Evolutionary conservation across 2,329 filamentous ascomycete genomes (phyloP).

Genomic region (Piedraia hortae): DNA sequence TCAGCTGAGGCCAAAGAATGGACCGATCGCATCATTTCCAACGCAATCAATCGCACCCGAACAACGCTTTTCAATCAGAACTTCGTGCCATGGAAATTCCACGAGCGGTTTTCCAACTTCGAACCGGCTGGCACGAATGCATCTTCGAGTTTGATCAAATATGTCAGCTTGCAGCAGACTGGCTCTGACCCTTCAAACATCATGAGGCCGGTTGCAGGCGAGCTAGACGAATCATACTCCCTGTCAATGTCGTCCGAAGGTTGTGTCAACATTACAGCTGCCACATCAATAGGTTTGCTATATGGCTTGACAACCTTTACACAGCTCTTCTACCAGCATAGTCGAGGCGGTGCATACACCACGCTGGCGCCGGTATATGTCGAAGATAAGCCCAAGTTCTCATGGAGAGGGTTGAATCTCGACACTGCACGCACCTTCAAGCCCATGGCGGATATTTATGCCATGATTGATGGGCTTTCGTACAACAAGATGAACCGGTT

Average conservation of each 20-base stretch:
- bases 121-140: constrained; percentile 26
- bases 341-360: constrained; percentile 31
- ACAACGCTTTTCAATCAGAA: constrained; percentile 36
- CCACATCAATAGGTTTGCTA: constrained; percentile 39
- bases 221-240: constrained; percentile 50
- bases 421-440: constrained; percentile 53
- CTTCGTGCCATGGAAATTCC: constrained; percentile 56
- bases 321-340: constrained; percentile 43
- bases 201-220: constrained; percentile 32
- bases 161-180: constrained; percentile 35
- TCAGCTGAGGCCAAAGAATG: too few relatives aligned
- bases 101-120: constrained; percentile 32
- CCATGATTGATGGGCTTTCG: constrained; percentile 46
- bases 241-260: constrained; percentile 32
- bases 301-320: constrained; percentile 49
- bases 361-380: constrained; percentile 42
- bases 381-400: constrained; percentile 43
- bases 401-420: constrained; percentile 52
- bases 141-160: constrained; percentile 15
- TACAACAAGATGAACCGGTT: constrained; percentile 66
- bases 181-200: constrained; percentile 24
- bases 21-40: constrained; percentile 17
- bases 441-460: constrained; percentile 36
- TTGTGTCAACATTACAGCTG: constrained; percentile 32
- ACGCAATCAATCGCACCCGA: constrained; percentile 26